Evolutionary conservation across 176 grass and related monocot genomes (phyloP).

Genomic region (Stipa capillata): DNA sequence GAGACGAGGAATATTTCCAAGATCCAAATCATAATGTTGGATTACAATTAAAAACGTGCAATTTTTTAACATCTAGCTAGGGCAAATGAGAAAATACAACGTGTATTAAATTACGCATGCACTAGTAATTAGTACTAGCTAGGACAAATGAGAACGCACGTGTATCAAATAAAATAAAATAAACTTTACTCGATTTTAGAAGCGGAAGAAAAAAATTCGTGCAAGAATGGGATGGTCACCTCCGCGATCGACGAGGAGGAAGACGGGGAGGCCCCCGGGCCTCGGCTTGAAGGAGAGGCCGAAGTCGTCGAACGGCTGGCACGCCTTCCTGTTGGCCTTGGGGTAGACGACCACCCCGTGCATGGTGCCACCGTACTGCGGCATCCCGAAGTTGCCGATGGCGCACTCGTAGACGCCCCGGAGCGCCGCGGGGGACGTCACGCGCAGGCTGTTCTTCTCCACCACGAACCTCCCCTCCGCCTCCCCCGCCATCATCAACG

Average conservation of each 20-base stretch:
- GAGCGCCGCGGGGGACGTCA: constrained; percentile 60
- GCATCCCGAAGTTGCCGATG: constrained; percentile 91
- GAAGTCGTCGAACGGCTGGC: constrained; percentile 48
- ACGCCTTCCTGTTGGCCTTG: constrained; percentile 61
- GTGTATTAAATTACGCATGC: not conserved
- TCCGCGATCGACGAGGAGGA: constrained; percentile 76
- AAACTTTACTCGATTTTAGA: not conserved
- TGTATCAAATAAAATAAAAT: not conserved
- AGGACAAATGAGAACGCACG: not conserved
- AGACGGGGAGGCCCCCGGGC: constrained; percentile 53
- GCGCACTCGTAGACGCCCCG: constrained; percentile 69
- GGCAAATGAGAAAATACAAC: not conserved
- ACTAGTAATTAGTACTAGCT: not conserved
- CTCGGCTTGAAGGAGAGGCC: constrained; percentile 61
- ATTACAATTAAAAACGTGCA: not conserved
- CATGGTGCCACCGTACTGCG: constrained; percentile 89
- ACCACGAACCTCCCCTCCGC: constrained; percentile 64
- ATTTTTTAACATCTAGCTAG: too few relatives aligned
- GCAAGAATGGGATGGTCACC: not conserved
- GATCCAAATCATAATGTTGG: not conserved
- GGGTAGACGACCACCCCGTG: constrained; percentile 70
- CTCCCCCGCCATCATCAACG: not conserved
- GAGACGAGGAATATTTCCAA: too few relatives aligned
- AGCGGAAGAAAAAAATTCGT: not conserved
- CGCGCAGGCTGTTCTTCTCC: constrained; percentile 85